phyloP scores from a whole-genome alignment of 768 basidiomycete genomes.

The Phlegmacium glaucopus region DNA sequence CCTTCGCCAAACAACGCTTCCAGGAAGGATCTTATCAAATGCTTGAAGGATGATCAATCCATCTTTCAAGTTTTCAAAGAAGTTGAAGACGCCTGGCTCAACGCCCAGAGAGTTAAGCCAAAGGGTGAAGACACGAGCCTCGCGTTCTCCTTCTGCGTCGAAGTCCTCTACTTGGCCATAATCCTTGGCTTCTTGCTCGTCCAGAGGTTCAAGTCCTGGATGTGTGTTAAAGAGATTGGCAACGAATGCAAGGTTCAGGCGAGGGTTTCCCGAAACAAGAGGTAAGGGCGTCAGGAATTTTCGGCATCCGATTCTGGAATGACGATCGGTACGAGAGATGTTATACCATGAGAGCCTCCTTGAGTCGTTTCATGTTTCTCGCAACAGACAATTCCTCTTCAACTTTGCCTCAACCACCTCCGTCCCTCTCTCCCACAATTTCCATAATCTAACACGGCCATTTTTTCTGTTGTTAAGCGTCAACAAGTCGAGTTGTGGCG shows the following conservation, averaged over 20 bases:
- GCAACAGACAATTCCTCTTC: too few species aligned
- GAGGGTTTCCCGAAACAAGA: slow-evolving; percentile 91
- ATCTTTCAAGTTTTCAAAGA: slow-evolving; percentile 95
- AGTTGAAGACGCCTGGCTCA: slow-evolving; percentile 92
- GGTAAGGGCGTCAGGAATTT: slow-evolving; percentile 94
- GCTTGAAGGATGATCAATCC: slow-evolving; percentile 91
- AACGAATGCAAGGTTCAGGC: slow-evolving; percentile 96
- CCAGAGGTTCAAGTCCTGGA: slow-evolving; percentile 91
- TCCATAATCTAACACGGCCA: too few species aligned
- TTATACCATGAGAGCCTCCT: too few species aligned
- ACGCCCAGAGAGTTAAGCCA: slow-evolving; percentile 98
- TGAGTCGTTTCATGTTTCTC: too few species aligned
- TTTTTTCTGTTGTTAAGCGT: too few species aligned
- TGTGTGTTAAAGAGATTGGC: slow-evolving; percentile 99
- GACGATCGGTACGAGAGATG: too few species aligned
- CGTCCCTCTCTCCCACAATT: too few species aligned
- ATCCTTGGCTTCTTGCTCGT: slow-evolving; percentile 90
- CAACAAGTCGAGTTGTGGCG: too few species aligned
- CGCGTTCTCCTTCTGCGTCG: slow-evolving; percentile 97
- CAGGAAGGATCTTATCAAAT: slow-evolving; percentile 93
- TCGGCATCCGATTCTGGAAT: slow-evolving; percentile 90
- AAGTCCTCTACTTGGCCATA: slow-evolving; percentile 93
- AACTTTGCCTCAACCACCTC: too few species aligned
- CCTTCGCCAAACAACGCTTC: slow-evolving; percentile 90
- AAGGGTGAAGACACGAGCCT: slow-evolving; percentile 95